These are phyloP conservation scores for Lathyrus aphaca DNA, from an alignment of 306 rosid genomes.

Conservation along the genomic window DNA sequence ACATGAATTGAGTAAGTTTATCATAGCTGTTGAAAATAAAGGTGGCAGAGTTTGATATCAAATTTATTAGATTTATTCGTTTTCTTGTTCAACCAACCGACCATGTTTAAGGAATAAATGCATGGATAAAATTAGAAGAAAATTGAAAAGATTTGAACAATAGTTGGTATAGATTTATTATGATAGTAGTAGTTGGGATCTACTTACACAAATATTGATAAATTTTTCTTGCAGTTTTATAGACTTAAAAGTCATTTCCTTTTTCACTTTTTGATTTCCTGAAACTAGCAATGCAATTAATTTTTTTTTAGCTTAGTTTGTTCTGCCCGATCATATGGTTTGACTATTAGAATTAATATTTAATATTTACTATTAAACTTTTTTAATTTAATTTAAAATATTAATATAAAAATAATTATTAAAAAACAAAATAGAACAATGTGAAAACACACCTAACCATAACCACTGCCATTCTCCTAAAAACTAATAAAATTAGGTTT, in stretches of 20 bases:
- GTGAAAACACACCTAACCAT: too few relatives aligned
- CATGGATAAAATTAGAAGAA: constrained; percentile 4
- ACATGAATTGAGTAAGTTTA: constrained; percentile 21
- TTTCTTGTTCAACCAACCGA: constrained; percentile 14
- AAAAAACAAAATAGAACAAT: too few relatives aligned
- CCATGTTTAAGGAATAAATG: constrained; percentile 8
- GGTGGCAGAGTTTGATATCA: neutral
- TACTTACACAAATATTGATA: neutral
- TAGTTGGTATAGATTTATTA: constrained; percentile 7
- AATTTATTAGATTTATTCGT: neutral
- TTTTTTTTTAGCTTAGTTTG: constrained; percentile 19
- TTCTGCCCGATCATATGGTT: constrained; percentile 5
- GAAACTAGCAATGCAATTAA: constrained; percentile 16
- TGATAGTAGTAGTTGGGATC: constrained; percentile 23
- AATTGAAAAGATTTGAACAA: neutral
- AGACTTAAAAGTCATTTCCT: neutral
- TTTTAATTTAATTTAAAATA: too few relatives aligned
- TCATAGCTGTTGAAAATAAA: constrained; percentile 13
- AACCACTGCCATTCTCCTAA: too few relatives aligned
- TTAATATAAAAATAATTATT: too few relatives aligned
- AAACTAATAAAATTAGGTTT: too few relatives aligned
- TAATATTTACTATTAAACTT: too few relatives aligned
- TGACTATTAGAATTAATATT: too few relatives aligned
- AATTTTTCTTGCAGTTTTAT: neutral
- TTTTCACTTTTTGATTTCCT: neutral